Base-by-base conservation (phyloP, 306 rosid species). In the Ammopiptanthus mongolicus region DNA sequence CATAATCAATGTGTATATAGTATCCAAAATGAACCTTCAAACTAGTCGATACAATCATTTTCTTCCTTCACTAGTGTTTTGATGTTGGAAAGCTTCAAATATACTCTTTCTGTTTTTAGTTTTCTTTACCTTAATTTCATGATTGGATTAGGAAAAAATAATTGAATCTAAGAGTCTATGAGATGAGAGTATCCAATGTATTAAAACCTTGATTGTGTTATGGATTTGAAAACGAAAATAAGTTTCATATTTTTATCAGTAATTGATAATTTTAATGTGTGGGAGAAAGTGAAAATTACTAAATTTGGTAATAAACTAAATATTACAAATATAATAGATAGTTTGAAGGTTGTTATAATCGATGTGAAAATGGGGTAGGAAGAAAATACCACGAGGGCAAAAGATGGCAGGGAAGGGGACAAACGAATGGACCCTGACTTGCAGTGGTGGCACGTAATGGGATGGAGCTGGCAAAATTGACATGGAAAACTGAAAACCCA, bases 401-500 rank as follows among this genome's bases (percentile, higher is more conserved):
- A 7, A 69, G 13, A 23, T 39, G 18, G 14, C 3, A 23, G 7
- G 18, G 74, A 33, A 19, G 47, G 21, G 34, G 78, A 69, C 84
- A 81, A 74, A 60, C 0, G 0, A 75, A 70, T 75, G 81, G 74
- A 62, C 78, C 81, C 61, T 18, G 19, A 58, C 4, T 47, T 65
- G 58, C 37, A 73, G 37, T 19, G 34, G 63, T 5, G 39, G 59
- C 76, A 73, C 52, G 66, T 37, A 59, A 68, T 48, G 51, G 3
- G 5, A 19, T 36, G 39, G 34, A 75, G 84, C 69, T 81, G 80
- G 78, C 81, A 76, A 62, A 52, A 15, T 69, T 69, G 64, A 62
- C 53, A 44, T 31, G 63, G 37, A 42, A 34, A n/a, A n/a, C n/a
- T n/a, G n/a, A n/a, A n/a, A n/a, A n/a, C n/a, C n/a, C n/a, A n/a